Conservation (phyloP, 2,329 filamentous ascomycete species). For the Penicillium brevicompactum region DNA sequence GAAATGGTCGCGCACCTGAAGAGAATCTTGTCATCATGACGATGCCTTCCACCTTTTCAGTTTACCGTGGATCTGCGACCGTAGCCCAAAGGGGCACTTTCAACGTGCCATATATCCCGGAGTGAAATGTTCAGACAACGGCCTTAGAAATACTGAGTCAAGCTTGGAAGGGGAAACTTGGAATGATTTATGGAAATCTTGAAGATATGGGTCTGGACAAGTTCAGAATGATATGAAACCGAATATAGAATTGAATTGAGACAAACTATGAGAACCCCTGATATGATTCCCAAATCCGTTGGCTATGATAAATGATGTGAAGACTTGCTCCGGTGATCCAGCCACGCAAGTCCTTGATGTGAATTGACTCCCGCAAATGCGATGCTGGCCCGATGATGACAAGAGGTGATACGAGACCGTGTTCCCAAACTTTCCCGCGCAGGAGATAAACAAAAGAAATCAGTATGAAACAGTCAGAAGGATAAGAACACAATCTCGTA, state of each 20-base stretch:
- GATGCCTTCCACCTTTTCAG: too few species aligned
- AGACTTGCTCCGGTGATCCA: conserved; percentile 24
- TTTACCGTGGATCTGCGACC: too few species aligned
- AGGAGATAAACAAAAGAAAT: conserved; percentile 14
- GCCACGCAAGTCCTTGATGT: conserved; percentile 19
- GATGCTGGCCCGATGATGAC: conserved; percentile 10
- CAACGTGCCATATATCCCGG: too few species aligned
- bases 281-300: conserved; percentile 3
- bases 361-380: conserved; percentile 28
- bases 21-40: too few species aligned
- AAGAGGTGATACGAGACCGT: conserved; percentile 11
- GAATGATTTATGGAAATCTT: too few species aligned
- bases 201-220: too few species aligned
- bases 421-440: not conserved
- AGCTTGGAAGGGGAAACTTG: too few species aligned
- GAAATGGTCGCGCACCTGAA: too few species aligned
- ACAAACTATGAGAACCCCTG: conserved; percentile 7
- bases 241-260: not conserved
- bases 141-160: too few species aligned
- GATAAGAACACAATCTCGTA: not conserved
- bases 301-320: conserved; percentile 6
- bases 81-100: too few species aligned
- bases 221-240: too few species aligned
- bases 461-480: conserved; percentile 1
- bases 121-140: too few species aligned